These are phyloP conservation scores for Xylaria castorea DNA, from an alignment of 495 filamentous ascomycete genomes.

Conservation along the genomic window DNA sequence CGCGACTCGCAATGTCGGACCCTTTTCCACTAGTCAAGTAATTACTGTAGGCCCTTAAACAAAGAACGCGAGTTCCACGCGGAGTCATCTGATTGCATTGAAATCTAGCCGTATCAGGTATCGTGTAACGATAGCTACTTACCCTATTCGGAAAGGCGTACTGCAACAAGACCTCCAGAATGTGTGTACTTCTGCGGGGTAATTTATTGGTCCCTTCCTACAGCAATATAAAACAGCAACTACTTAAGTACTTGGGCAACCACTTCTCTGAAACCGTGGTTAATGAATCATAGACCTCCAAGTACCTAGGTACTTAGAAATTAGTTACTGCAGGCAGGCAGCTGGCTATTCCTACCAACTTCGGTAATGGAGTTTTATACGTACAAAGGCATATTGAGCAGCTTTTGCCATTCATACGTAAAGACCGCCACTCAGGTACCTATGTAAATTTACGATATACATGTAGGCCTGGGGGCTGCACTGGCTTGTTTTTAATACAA, in stretches of 20 bases:
- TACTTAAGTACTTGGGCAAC: too few relatives aligned
- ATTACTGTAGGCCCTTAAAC: neutral
- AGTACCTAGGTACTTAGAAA: too few relatives aligned
- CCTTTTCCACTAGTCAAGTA: neutral
- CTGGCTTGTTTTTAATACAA: neutral
- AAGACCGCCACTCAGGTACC: too few relatives aligned
- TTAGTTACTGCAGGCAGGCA: neutral
- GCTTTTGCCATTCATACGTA: neutral
- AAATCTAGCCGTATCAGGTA: conserved; percentile 9
- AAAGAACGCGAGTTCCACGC: conserved; percentile 33
- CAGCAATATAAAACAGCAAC: too few relatives aligned
- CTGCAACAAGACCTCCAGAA: neutral
- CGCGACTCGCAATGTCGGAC: neutral
- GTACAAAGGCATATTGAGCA: neutral
- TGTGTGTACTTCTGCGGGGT: too few relatives aligned
- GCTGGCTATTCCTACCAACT: too few relatives aligned
- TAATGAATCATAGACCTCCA: too few relatives aligned
- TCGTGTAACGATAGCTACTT: neutral
- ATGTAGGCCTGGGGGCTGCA: too few relatives aligned
- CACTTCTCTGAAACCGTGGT: too few relatives aligned
- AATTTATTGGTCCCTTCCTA: too few relatives aligned
- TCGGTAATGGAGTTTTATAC: too few relatives aligned
- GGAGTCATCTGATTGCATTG: conserved; percentile 36
- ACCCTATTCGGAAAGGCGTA: neutral
- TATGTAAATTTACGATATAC: too few relatives aligned